phyloP scores from a whole-genome alignment of 1,284 basidiomycete genomes.

The Abortiporus biennis region DNA sequence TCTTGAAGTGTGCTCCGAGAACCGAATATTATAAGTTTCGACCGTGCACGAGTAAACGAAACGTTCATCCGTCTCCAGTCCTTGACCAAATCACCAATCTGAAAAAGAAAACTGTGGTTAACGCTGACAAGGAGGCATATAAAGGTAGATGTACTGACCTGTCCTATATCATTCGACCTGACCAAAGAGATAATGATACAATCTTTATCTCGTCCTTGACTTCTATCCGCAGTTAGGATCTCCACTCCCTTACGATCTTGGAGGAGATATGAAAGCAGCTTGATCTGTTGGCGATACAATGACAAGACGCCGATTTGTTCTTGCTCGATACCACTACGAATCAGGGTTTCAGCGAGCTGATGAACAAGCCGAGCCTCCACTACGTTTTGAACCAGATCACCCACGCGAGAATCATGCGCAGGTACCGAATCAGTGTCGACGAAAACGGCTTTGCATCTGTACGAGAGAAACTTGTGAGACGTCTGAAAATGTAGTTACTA shows the following conservation, averaged over 20 bases:
- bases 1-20: slow-evolving; percentile 66
- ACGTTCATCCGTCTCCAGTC: slow-evolving; percentile 98
- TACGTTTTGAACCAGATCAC: slow-evolving; percentile 86
- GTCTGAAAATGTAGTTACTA: slow-evolving; percentile 1
- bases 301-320: slow-evolving; percentile 86
- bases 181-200: slow-evolving; percentile 93
- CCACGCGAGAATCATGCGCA: slow-evolving; percentile 74
- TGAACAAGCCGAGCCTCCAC: slow-evolving; percentile 65
- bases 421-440: slow-evolving; percentile 87
- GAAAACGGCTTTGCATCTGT: slow-evolving; percentile 81
- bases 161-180: slow-evolving; percentile 71
- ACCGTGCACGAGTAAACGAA: slow-evolving; percentile 88
- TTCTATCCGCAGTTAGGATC: slow-evolving; percentile 90
- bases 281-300: slow-evolving; percentile 93
- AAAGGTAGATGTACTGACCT: slow-evolving; percentile 43
- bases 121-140: not conserved
- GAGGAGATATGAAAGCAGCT: slow-evolving; percentile 65
- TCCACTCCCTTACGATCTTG: slow-evolving; percentile 59
- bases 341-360: slow-evolving; percentile 62
- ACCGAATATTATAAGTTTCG: slow-evolving; percentile 89
- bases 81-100: slow-evolving; percentile 89
- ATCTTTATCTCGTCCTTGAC: slow-evolving; percentile 95
- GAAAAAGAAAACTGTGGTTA: slow-evolving; percentile 8
- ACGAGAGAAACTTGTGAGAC: not conserved
- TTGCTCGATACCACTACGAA: slow-evolving; percentile 58